Evolutionary conservation across 768 basidiomycete genomes (phyloP).

Genomic region (Podaxis rugospora): DNA sequence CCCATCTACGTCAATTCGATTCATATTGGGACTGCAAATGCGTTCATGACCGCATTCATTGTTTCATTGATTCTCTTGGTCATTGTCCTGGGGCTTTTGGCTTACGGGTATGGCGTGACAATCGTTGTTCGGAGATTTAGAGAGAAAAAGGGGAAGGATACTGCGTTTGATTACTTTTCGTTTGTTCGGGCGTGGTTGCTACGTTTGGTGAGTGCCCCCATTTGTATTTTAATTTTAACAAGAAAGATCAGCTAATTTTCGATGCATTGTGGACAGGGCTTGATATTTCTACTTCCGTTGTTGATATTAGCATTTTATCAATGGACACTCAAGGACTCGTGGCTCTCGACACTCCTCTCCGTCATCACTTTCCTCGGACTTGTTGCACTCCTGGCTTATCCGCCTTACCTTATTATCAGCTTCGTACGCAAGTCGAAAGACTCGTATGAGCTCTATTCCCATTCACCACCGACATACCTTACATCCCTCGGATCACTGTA

Average conservation of each 20-base stretch:
- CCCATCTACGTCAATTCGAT: slow-evolving; percentile 78
- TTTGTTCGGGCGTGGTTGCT: slow-evolving; percentile 59
- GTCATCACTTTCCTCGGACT: slow-evolving; percentile 60
- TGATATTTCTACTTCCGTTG: slow-evolving; percentile 67
- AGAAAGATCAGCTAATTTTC: neutral
- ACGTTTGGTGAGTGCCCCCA: slow-evolving; percentile 50
- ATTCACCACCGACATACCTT: slow-evolving; percentile 26
- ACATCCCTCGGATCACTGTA: slow-evolving; percentile 54
- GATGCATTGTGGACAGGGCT: slow-evolving; percentile 33
- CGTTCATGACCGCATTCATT: slow-evolving; percentile 88
- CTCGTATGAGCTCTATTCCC: slow-evolving; percentile 25
- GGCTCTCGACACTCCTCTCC: slow-evolving; percentile 78
- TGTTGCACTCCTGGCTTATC: slow-evolving; percentile 42
- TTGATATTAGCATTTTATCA: slow-evolving; percentile 82
- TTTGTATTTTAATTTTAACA: neutral
- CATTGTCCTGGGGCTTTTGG: slow-evolving; percentile 48
- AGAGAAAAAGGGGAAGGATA: slow-evolving; percentile 16
- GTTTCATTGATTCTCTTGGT: slow-evolving; percentile 63
- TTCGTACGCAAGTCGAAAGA: slow-evolving; percentile 28
- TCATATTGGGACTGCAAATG: slow-evolving; percentile 80
- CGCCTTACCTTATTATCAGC: slow-evolving; percentile 45
- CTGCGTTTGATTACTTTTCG: slow-evolving; percentile 31
- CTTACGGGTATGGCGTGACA: slow-evolving; percentile 44
- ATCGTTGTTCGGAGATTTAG: slow-evolving; percentile 25
- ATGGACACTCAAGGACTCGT: slow-evolving; percentile 88